These are phyloP conservation scores for Yamadazyma buinensis DNA, from an alignment of 1,139 yeast species.

Conservation along the genomic window DNA sequence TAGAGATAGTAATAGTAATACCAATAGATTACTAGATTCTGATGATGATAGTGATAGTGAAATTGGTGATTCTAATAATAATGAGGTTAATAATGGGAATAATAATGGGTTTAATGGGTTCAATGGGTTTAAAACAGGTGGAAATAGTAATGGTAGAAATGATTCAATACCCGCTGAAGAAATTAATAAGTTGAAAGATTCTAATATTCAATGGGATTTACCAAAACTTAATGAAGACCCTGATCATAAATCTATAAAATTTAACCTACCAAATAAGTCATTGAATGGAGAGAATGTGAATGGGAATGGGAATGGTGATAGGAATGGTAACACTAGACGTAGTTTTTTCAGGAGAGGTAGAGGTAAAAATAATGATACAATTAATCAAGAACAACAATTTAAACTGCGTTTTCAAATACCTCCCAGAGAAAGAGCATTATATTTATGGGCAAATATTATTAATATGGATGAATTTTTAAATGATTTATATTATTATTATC, in stretches of 20 bases:
- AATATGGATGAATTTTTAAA: constrained; percentile 82
- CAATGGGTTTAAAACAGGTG: no score
- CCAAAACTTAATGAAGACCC: constrained; percentile 3
- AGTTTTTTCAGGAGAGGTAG: no score
- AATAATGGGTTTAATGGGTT: no score
- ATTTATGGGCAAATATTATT: constrained; percentile 95
- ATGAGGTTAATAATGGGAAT: background rate
- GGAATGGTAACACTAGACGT: background rate
- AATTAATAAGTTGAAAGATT: background rate
- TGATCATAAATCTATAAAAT: constrained; percentile 1
- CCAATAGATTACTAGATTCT: constrained; percentile 1
- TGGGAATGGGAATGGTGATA: background rate
- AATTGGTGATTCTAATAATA: background rate
- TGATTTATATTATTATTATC: constrained; percentile 79
- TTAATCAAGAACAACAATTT: constrained; percentile 2
- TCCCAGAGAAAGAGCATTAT: constrained; percentile 77
- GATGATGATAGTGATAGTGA: constrained; percentile 3
- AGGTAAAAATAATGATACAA: no score
- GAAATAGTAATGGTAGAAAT: background rate
- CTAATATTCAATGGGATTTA: constrained; percentile 5
- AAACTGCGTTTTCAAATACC: constrained; percentile 29
- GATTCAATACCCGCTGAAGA: no score
- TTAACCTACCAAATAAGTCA: constrained; percentile 1
- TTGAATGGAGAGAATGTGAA: background rate
- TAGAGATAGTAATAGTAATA: background rate